Conservation (phyloP, 129 eudicot genomes). For the Silybum marianum region DNA sequence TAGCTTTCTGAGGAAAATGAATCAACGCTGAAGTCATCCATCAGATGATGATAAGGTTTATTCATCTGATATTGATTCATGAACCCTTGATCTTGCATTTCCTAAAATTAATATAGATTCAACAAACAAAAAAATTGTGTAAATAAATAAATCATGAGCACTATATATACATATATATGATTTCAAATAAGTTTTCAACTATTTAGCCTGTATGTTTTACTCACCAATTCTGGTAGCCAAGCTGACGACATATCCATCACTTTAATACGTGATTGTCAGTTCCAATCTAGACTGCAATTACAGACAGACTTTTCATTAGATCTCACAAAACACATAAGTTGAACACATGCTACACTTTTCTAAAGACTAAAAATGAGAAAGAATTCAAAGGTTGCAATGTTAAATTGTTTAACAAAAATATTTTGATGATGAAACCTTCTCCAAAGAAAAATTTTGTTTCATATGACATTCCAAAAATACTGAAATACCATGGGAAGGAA, state of each 20-base stretch:
- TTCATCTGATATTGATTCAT: slow-evolving; percentile 42
- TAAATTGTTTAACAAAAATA: background rate
- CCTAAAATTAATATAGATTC: slow-evolving; percentile 23
- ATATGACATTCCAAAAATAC: background rate
- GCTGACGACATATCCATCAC: slow-evolving; percentile 31
- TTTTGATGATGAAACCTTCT: background rate
- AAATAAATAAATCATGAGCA: background rate
- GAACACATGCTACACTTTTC: slow-evolving; percentile 3
- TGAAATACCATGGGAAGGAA: background rate
- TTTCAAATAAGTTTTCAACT: background rate
- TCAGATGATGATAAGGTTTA: slow-evolving; percentile 41
- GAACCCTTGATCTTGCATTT: slow-evolving; percentile 48
- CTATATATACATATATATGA: background rate
- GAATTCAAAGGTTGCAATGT: background rate
- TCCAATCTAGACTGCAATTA: slow-evolving; percentile 32
- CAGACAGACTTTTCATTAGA: slow-evolving; percentile 15
- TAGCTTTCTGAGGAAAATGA: slow-evolving; percentile 47
- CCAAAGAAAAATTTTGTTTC: background rate
- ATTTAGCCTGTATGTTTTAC: background rate
- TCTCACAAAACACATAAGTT: slow-evolving; percentile 23
- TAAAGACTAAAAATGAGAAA: background rate
- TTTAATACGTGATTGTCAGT: background rate
- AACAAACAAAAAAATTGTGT: slow-evolving; percentile 11
- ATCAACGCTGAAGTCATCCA: slow-evolving; percentile 45
- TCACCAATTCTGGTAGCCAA: slow-evolving; percentile 43